phyloP scores from a whole-genome alignment of 768 basidiomycete genomes.

The Lyophyllum decastes region DNA sequence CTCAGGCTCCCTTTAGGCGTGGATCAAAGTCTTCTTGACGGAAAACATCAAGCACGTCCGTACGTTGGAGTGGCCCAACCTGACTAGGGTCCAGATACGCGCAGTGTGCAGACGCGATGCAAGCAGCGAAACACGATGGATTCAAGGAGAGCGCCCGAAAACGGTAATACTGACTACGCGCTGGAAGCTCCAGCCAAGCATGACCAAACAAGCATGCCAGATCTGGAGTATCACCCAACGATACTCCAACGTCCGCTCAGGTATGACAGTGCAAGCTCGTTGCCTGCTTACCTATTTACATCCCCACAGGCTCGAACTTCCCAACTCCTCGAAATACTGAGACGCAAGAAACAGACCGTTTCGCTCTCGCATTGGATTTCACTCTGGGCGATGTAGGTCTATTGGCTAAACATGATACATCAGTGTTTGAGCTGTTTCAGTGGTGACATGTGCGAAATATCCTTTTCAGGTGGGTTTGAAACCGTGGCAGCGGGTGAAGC shows the following conservation, averaged over 20 bases:
- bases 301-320: slow-evolving; percentile 1
- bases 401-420: neutral
- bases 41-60: slow-evolving; percentile 24
- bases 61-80: too few species aligned
- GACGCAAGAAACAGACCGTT: slow-evolving; percentile 1
- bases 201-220: too few species aligned
- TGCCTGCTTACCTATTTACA: neutral
- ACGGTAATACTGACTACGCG: too few species aligned
- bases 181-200: too few species aligned
- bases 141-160: too few species aligned
- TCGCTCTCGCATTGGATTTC: slow-evolving; percentile 20
- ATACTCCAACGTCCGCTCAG: too few species aligned
- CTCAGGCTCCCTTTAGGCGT: neutral
- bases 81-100: too few species aligned
- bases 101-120: too few species aligned
- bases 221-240: too few species aligned
- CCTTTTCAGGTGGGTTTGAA: slow-evolving; percentile 27
- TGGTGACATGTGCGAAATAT: slow-evolving; percentile 27
- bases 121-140: too few species aligned
- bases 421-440: slow-evolving; percentile 6
- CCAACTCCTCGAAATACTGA: slow-evolving; percentile 13
- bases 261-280: neutral
- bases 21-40: slow-evolving; percentile 24
- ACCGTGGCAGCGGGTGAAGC: slow-evolving; percentile 22
- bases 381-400: slow-evolving; percentile 9